Conservation (phyloP, 495 filamentous ascomycete genomes). For the Chaetomium fimeti region DNA sequence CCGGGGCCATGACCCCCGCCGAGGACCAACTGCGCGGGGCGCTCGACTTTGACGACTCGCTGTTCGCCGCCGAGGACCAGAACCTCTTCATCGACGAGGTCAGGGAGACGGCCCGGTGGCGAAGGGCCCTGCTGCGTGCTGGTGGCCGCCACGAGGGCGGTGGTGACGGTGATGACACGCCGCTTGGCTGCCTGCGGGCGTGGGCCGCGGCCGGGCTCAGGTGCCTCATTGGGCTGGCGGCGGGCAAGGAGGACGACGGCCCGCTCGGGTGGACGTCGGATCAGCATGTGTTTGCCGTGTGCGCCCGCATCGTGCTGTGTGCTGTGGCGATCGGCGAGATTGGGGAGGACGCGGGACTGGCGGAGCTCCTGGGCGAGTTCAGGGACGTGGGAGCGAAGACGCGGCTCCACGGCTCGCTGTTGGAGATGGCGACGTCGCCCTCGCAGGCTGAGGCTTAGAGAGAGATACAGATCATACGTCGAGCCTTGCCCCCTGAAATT, state of each 20-base stretch:
- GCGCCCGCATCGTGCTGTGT: constrained; percentile 56
- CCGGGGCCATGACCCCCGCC: constrained; percentile 43
- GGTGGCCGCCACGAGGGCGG: constrained; percentile 1
- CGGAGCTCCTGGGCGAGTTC: constrained; percentile 34
- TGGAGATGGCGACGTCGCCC: constrained; percentile 30
- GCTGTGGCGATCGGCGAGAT: constrained; percentile 39
- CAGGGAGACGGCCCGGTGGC: constrained; percentile 67
- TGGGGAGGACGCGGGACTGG: constrained; percentile 7
- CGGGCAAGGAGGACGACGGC: constrained; percentile 57
- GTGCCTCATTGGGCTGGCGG: constrained; percentile 45
- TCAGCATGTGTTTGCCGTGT: constrained; percentile 67
- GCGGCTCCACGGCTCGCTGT: constrained; percentile 37
- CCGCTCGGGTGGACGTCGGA: constrained; percentile 71
- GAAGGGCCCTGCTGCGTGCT: constrained; percentile 31
- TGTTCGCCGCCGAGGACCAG: constrained; percentile 87
- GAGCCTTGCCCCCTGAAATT: neutral
- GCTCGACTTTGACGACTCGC: constrained; percentile 61
- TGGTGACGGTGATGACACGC: neutral
- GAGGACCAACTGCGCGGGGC: constrained; percentile 48
- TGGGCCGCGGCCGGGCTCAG: constrained; percentile 62
- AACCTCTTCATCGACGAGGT: constrained; percentile 85
- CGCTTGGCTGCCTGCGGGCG: constrained; percentile 27
- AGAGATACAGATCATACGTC: neutral
- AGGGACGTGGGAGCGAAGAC: constrained; percentile 26
- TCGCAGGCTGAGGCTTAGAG: neutral